Evolutionary conservation across 768 basidiomycete species (phyloP).

Genomic region (Trametes cinnabarina): DNA sequence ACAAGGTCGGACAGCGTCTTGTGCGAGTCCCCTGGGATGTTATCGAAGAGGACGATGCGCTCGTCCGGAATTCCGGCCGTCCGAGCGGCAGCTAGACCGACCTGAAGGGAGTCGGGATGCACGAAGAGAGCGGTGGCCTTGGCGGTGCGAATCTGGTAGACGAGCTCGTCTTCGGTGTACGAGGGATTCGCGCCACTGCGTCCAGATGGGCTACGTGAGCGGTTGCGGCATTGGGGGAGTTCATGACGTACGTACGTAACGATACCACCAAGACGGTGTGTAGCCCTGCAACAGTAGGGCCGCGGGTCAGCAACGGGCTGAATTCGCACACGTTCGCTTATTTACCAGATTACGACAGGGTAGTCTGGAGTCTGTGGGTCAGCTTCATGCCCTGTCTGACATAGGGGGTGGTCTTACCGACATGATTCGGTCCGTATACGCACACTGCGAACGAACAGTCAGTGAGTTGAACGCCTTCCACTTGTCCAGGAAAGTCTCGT

Average conservation of each 20-base stretch:
- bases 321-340: background rate
- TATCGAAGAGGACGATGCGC: conserved; percentile 26
- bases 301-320: too few species aligned
- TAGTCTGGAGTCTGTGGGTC: conserved; percentile 19
- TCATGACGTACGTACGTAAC: conserved; percentile 47
- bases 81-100: conserved; percentile 25
- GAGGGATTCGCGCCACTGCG: conserved; percentile 31
- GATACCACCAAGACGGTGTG: conserved; percentile 54
- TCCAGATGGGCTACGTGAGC: background rate
- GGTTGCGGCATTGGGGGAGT: background rate
- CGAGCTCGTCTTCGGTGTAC: conserved; percentile 32
- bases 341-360: conserved; percentile 27
- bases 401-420: conserved; percentile 33
- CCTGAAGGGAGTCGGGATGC: conserved; percentile 23
- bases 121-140: conserved; percentile 27
- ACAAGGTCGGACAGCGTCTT: conserved; percentile 50
- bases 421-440: conserved; percentile 64
- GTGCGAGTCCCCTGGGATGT: conserved; percentile 18
- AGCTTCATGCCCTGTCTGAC: background rate
- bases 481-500: background rate
- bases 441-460: conserved; percentile 43
- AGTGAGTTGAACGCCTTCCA: background rate
- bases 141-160: conserved; percentile 29
- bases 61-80: conserved; percentile 22
- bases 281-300: conserved; percentile 33